Base-by-base conservation (phyloP, 2,329 filamentous ascomycete species). In the Aureobasidium sp. region DNA sequence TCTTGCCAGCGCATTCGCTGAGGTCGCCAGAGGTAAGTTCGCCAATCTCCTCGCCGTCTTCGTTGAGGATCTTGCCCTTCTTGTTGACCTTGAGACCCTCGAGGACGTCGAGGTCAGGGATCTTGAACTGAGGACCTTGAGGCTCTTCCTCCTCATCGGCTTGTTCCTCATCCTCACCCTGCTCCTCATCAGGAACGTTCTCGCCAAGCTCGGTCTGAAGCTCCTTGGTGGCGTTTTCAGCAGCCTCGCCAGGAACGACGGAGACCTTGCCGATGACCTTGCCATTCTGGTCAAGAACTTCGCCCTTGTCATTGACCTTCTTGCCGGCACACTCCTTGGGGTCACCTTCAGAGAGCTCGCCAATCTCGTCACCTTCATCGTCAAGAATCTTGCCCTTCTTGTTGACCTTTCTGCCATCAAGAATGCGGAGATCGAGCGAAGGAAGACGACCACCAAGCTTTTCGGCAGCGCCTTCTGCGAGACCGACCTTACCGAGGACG, bases 1-100 rank as follows among this genome's bases (percentile, higher is more conserved):
- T 87, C 75, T 86, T 86, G 63, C 85, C 80, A 20, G 86, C 82
- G 65, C 85, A 87, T 65, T 86, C 83, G 15, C 80, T 73, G 13
- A 87, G 72, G 59, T 87, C 81, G 46, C 86, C 86, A 66, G 82
- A 80, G 44, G 73, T 70, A 46, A 83, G 78, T 67, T 81, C 78
- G 36, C 80, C 81, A 66, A 83, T 80, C 7, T 76, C 72, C 63
- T 83, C 81, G 27, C 81, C 81, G 59, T 81, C 80, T 67, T 81
- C 79, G 66, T 80, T 77, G 39, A 81, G 73, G 57, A 81, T 75
- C 67, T 79, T 74, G 50, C 81, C 81, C 73, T 82, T 82, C 77
- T 83, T 83, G 74, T 83, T 83, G 74, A 83, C 80, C 73, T 83
- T 83, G 39, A 82, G 72, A 59, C 81, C 78, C 65, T 83, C 75